Evolutionary conservation across 352 stramenopile species (phyloP).

Genomic region (Pythium inflatum): DNA sequence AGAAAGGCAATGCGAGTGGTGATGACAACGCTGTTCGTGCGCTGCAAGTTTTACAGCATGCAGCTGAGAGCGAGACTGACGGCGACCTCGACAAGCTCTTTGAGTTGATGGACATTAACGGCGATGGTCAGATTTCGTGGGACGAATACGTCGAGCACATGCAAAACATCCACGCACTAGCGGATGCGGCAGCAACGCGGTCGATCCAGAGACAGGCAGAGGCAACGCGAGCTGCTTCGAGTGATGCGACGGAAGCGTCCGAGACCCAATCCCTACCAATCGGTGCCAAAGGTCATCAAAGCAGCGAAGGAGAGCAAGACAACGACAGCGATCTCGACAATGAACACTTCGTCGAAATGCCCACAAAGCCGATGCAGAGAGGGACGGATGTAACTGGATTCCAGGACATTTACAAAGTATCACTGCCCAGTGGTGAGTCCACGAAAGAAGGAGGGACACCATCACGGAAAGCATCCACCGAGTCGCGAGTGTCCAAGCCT

Average conservation of each 20-base stretch:
- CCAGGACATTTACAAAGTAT: constrained; percentile 19
- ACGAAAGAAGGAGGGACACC: constrained; percentile 3
- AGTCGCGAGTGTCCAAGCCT: not conserved
- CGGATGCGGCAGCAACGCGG: constrained; percentile 34
- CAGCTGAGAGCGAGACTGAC: constrained; percentile 41
- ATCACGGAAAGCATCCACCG: not conserved
- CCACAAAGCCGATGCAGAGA: not conserved
- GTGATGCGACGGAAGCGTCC: not conserved
- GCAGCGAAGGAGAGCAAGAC: constrained; percentile 11
- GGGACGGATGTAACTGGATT: not conserved
- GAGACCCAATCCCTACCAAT: too few relatives aligned
- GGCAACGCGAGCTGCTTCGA: not conserved
- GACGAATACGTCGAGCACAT: constrained; percentile 55
- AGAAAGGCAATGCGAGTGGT: not conserved
- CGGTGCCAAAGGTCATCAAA: too few relatives aligned
- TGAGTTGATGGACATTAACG: constrained; percentile 52
- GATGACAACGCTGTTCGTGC: not conserved
- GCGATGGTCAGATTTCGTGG: constrained; percentile 57
- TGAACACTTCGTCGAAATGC: not conserved
- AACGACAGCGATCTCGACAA: constrained; percentile 14
- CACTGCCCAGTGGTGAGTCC: not conserved
- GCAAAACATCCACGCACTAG: constrained; percentile 50
- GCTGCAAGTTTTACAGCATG: constrained; percentile 39
- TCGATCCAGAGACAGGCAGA: constrained; percentile 10
- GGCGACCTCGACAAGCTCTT: constrained; percentile 55